Base-by-base conservation (phyloP, 306 rosid genomes). In the Cicer judaicum region DNA sequence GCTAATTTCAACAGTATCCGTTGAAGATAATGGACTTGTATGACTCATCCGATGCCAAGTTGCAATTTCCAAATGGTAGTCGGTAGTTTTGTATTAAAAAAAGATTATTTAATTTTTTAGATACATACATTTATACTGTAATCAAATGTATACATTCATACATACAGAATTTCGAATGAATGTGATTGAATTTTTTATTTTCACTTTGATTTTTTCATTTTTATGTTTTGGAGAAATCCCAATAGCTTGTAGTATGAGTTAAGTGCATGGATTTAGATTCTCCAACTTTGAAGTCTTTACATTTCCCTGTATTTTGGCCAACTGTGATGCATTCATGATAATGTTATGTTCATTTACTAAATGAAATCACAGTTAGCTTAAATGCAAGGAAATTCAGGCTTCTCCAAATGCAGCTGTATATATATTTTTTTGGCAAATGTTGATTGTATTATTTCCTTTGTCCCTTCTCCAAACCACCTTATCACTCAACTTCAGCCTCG, bases 1-100 rank as follows among this genome's bases (percentile, higher is more conserved):
- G 67, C 87, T 71, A 10, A 81, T 75, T 59, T 81, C 55, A 60
- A 40, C 43, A 84, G 81, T 3, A 85, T 85, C 64, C 82, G 87
- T 29, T 83, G 80, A 83, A 12, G 41, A 29, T 29, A 29, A 29
- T 2, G 34, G 34, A 29, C 34, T 29, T 29, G 34, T 29, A 29
- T 29, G 34, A 29, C 34, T 29, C 34, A 3, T 3, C 34, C 34
- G 34, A 29, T 1, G 1, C 34, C 34, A 29, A 29, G 34, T 29
- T 29, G 24, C 59, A 53, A 15, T 16, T 8, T 54, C 34, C 4
- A 8, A 8, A 8, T 14, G 61, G 8, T 53, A 53, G 61, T 18
- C 36, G 16, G 8, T 16, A 54, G 61, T 54, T 54, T 54, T 57
- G 64, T 24, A 12, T 19, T 55, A 16, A 55, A 54, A 54, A 18